phyloP scores from a whole-genome alignment of 768 basidiomycete genomes.

The Tephrocybe sp. region DNA sequence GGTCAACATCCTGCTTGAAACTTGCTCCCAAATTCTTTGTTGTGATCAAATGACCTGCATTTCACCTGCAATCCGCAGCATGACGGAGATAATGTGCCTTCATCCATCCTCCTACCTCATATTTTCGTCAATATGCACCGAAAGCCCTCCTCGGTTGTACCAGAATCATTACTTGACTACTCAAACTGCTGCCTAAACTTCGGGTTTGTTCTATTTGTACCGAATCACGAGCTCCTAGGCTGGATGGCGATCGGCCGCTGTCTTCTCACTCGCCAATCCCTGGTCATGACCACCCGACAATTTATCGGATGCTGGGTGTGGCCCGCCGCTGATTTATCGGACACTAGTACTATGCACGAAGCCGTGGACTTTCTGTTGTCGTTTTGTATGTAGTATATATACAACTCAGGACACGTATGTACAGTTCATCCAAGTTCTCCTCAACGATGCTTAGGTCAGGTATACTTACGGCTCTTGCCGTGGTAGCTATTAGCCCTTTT shows the following conservation, averaged over 20 bases:
- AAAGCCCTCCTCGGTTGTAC: neutral
- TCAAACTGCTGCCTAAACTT: constrained; percentile 11
- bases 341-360: neutral
- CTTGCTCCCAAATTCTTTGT: neutral
- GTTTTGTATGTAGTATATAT: constrained; percentile 6
- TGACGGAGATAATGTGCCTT: neutral
- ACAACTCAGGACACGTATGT: constrained; percentile 1
- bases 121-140: neutral
- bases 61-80: too few relatives aligned
- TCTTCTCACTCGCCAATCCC: neutral
- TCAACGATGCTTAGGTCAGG: constrained; percentile 32
- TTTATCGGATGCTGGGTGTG: constrained; percentile 20
- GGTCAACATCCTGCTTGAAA: too few relatives aligned
- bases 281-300: constrained; percentile 15
- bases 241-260: neutral
- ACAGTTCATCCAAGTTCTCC: neutral
- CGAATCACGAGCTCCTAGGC: neutral
- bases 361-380: neutral
- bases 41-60: constrained; percentile 1
- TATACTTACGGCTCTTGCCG: constrained; percentile 30
- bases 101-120: neutral
- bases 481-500: constrained; percentile 24
- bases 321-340: constrained; percentile 24
- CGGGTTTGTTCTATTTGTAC: constrained; percentile 5
- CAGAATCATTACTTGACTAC: constrained; percentile 3